Conservation (phyloP, 176 grass and related monocot genomes). For the Eragrostis curvula region DNA sequence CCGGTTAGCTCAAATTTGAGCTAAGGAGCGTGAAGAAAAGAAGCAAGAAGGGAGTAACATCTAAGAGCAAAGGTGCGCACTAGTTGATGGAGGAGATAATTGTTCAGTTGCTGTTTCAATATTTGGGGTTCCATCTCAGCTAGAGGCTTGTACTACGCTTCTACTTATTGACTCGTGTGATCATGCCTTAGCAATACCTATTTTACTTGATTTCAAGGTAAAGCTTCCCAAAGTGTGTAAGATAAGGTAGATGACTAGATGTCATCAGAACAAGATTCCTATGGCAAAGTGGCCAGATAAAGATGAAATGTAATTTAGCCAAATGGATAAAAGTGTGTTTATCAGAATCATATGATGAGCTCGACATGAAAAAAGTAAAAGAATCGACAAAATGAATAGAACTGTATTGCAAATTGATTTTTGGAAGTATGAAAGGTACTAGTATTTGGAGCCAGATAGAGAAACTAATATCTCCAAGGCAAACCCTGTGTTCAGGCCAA, state of each 20-base stretch:
- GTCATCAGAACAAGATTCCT: neutral
- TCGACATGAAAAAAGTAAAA: too few species aligned
- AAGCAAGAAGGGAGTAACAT: neutral
- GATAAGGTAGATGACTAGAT: neutral
- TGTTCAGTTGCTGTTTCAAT: neutral
- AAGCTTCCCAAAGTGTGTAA: conserved; percentile 3
- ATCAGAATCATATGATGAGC: neutral
- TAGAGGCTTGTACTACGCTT: neutral
- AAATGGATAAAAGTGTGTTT: neutral
- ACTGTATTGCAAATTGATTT: neutral
- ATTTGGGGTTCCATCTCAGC: neutral
- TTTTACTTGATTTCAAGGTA: neutral
- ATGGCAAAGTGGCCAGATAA: neutral
- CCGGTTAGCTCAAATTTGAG: too few species aligned
- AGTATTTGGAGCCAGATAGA: neutral
- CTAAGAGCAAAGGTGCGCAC: conserved; percentile 1
- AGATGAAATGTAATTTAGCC: neutral
- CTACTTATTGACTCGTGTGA: neutral
- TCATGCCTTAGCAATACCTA: neutral
- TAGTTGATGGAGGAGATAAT: neutral
- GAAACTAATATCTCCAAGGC: neutral
- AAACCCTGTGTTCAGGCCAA: neutral
- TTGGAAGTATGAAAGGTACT: neutral
- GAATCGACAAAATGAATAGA: neutral
- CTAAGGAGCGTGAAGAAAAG: too few species aligned